Evolutionary conservation across 331 rosid species (phyloP).

Genomic region (Rosa hybrid): DNA sequence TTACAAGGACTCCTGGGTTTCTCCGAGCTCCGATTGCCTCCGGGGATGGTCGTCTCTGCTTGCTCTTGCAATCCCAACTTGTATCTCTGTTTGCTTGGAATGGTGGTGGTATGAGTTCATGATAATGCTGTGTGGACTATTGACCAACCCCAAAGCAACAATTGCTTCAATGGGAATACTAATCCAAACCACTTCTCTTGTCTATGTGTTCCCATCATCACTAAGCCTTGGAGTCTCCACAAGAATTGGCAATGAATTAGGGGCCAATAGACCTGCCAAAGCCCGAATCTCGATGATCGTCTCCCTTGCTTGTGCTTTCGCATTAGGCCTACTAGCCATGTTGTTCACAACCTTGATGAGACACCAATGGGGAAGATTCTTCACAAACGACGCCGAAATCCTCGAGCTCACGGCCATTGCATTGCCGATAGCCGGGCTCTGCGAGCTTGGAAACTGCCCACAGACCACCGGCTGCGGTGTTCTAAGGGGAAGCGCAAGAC

Average conservation of each 20-base stretch:
- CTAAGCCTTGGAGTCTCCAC: conserved; percentile 89
- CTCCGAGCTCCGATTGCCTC: conserved; percentile 66
- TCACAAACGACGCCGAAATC: conserved; percentile 62
- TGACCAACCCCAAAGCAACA: conserved; percentile 76
- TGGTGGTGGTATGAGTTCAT: conserved; percentile 99
- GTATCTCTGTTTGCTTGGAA: conserved; percentile 88
- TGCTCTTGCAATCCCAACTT: conserved; percentile 72
- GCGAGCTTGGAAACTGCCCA: conserved; percentile 97
- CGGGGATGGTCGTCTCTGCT: conserved; percentile 76
- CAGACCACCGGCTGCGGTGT: conserved; percentile 95
- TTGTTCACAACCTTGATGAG: conserved; percentile 65
- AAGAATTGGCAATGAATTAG: conserved; percentile 73
- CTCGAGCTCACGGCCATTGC: conserved; percentile 71
- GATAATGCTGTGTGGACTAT: conserved; percentile 83
- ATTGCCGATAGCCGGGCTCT: conserved; percentile 77
- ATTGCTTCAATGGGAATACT: conserved; percentile 92
- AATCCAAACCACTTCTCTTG: conserved; percentile 80
- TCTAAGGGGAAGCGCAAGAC: conserved; percentile 83
- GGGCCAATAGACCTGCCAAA: conserved; percentile 72
- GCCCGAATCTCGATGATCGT: conserved; percentile 83
- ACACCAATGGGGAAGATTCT: conserved; percentile 78
- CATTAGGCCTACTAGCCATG: conserved; percentile 68
- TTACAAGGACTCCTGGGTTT: conserved; percentile 80
- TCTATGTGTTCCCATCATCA: conserved; percentile 87
- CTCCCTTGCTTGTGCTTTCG: conserved; percentile 51